Evolutionary conservation across 164 flowering plant species (phyloP), one percentile per base, ranked within the genome.

Genomic region (Magnolia officinalis): DNA sequence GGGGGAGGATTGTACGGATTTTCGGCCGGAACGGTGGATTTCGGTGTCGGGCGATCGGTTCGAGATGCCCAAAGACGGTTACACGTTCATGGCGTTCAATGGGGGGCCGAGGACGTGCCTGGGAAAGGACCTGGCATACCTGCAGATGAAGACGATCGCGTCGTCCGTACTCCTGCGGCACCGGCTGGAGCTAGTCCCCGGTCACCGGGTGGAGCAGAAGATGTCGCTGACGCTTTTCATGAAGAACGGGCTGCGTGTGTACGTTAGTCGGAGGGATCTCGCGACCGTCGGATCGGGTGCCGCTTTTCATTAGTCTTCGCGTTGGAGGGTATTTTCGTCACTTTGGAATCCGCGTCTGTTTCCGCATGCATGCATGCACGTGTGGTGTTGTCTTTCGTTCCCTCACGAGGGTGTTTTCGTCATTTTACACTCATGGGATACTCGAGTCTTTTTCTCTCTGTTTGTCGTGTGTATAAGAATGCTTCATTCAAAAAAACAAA

Each of bases 91-190:
- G 67, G 89, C 97, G 3, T 93, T 93, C 58, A 93, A 72, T 66
- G 98, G 85, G 0, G 98, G 98, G 11, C 95, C 98, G 37, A 89
- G 98, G 76, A 92, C 88, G 50, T 92, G 97, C 72, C 78, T 94
- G 20, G 98, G 98, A 65, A 94, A 94, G 82, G 97, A 92, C 72
- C 77, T 92, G 85, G 97, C 98, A 72, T 94, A 94, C 84, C 77
- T 94, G 80, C 98, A 94, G 69, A 94, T 94, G 98, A 94, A 92
- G 79, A 90, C 98, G 0, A 89, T 92, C 65, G 97, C 91, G 0
- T 78, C 97, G 8, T 97, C 98, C 0, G 87, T 94, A 23, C 88
- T 94, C 71, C 78, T 92, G 20, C 86, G 90, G 13, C 88, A 92
- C 86, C 88, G 93, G 81, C 78, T 91, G 20, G 61, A 83, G 1